A percentile compares a stretch with the other conserved stretches of the same genome.
Conservation (phyloP, 2,329 filamentous ascomycete species). For the Chaetomiaceae sp. region DNA sequence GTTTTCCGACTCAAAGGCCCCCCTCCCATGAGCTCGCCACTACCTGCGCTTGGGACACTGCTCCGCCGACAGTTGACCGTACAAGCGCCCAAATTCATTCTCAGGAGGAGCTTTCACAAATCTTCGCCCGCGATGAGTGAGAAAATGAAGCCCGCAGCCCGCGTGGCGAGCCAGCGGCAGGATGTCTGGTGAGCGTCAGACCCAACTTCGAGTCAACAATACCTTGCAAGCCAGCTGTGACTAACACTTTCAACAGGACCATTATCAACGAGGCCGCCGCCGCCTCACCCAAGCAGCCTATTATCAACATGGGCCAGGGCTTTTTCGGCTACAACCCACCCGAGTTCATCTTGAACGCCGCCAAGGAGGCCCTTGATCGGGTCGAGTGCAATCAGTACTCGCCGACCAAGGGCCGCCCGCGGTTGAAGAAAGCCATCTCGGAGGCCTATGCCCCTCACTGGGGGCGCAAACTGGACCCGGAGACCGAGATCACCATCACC, state of each 20-base stretch:
- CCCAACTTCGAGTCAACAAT: too few relatives aligned
- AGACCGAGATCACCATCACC: constrained; percentile 91
- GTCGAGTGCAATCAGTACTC: constrained; percentile 99
- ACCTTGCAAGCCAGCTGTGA: not conserved
- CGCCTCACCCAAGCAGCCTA: constrained; percentile 56
- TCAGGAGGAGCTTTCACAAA: constrained; percentile 2
- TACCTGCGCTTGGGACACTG: constrained; percentile 5
- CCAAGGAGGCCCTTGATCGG: constrained; percentile 78
- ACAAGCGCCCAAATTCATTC: not conserved
- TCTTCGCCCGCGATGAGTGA: constrained; percentile 19
- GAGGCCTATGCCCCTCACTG: constrained; percentile 82
- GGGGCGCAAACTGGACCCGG: constrained; percentile 72
- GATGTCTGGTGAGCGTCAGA: constrained; percentile 27
- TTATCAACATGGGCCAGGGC: constrained; percentile 57
- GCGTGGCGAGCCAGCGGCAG: constrained; percentile 21
- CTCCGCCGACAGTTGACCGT: constrained; percentile 6
- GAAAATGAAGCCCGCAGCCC: constrained; percentile 25
- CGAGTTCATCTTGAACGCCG: constrained; percentile 68
- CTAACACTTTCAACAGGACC: constrained; percentile 38
- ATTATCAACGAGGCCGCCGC: constrained; percentile 62
- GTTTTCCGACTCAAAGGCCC: not conserved
- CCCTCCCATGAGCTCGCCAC: constrained; percentile 9
- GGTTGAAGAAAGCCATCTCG: constrained; percentile 87
- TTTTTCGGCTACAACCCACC: constrained; percentile 28
- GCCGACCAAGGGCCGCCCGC: constrained; percentile 85